A percentile compares a stretch with the other conserved stretches of the same genome.
Conservation (phyloP, 2,329 filamentous ascomycete genomes). For the Nakataea oryzae region DNA sequence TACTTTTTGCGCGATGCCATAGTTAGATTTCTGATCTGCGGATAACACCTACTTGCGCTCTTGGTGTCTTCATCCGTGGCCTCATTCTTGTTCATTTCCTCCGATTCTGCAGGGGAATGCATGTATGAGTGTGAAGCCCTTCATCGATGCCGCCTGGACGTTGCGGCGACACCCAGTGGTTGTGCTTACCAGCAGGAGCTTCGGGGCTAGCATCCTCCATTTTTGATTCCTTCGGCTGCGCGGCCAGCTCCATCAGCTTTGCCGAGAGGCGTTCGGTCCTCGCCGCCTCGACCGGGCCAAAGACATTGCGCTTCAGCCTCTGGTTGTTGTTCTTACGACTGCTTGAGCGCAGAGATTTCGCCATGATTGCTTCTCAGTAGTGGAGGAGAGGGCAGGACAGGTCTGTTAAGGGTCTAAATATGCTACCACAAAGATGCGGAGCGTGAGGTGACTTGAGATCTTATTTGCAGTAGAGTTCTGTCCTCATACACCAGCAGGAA, state of each 20-base stretch:
- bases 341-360: constrained; percentile 75
- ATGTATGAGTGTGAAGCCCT: not conserved
- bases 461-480: not conserved
- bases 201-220: constrained; percentile 11
- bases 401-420: not conserved
- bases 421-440: not conserved
- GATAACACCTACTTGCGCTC: not conserved
- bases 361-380: constrained; percentile 45
- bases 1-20: not conserved
- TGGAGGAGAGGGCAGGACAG: not conserved
- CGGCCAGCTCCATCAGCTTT: constrained; percentile 72
- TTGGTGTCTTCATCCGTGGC: constrained; percentile 1
- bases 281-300: constrained; percentile 71
- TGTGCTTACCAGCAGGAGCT: not conserved
- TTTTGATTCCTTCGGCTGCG: constrained; percentile 53
- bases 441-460: not conserved
- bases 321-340: constrained; percentile 74
- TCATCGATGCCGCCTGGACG: not conserved
- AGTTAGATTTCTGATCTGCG: not conserved
- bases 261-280: constrained; percentile 75
- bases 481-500: not conserved
- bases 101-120: not conserved
- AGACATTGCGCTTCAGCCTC: constrained; percentile 69
- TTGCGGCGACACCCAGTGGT: not conserved
- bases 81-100: not conserved